phyloP scores from a whole-genome alignment of 2,329 filamentous ascomycete species.

The Epichloe hybrida region DNA sequence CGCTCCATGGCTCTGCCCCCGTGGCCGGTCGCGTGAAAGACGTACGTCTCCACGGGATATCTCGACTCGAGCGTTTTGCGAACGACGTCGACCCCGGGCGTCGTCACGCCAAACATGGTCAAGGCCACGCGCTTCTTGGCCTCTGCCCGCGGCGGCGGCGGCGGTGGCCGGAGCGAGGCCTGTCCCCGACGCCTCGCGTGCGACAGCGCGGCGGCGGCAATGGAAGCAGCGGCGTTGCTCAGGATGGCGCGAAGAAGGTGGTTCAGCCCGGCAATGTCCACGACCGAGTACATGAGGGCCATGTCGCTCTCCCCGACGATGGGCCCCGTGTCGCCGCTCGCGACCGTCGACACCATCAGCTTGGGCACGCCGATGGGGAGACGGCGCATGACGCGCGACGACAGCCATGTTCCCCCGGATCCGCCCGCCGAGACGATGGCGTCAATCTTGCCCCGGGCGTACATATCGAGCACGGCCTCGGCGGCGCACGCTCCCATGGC shows the following conservation, averaged over 20 bases:
- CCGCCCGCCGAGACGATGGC: slow-evolving; percentile 48
- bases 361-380: slow-evolving; percentile 56
- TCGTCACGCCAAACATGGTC: slow-evolving; percentile 67
- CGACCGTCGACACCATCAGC: slow-evolving; percentile 56
- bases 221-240: slow-evolving; percentile 47
- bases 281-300: slow-evolving; percentile 56
- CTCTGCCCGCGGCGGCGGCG: too few relatives aligned
- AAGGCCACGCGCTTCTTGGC: slow-evolving; percentile 40
- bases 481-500: slow-evolving; percentile 37
- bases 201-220: slow-evolving; percentile 41
- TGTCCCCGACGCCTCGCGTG: slow-evolving; percentile 19
- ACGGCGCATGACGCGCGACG: slow-evolving; percentile 45
- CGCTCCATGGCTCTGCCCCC: slow-evolving; percentile 58
- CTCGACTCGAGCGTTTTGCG: slow-evolving; percentile 33
- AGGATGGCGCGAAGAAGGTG: slow-evolving; percentile 42
- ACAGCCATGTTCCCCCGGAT: slow-evolving; percentile 48
- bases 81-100: slow-evolving; percentile 45
- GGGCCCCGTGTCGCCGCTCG: slow-evolving; percentile 49
- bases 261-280: slow-evolving; percentile 56
- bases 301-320: slow-evolving; percentile 57
- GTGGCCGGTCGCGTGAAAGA: slow-evolving; percentile 58
- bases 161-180: neutral
- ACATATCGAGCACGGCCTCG: slow-evolving; percentile 25
- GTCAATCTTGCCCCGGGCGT: slow-evolving; percentile 27
- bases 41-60: slow-evolving; percentile 40